Evolutionary conservation across 1,139 yeast genomes (phyloP).

Genomic region (Schwanniomyces etchellsii): DNA sequence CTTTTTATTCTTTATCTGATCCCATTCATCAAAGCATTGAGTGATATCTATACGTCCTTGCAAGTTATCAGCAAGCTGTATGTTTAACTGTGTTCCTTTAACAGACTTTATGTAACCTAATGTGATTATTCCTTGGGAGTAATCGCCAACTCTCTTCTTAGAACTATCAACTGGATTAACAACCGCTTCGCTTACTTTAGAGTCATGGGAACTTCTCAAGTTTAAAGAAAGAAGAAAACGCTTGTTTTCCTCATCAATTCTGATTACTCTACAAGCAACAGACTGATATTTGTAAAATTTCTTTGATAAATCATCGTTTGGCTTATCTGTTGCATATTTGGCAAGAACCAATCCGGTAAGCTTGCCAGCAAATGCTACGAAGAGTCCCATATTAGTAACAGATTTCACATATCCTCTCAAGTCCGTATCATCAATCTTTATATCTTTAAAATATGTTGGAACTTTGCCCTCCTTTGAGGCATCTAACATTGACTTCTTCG

Average conservation of each 20-base stretch:
- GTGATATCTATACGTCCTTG: conserved; percentile 80
- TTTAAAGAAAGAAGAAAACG: conserved; percentile 65
- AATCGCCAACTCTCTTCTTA: conserved; percentile 46
- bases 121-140: conserved; percentile 54
- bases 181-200: conserved; percentile 18
- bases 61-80: conserved; percentile 70
- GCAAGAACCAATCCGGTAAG: conserved; percentile 83
- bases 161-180: conserved; percentile 59
- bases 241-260: conserved; percentile 60
- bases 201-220: conserved; percentile 14
- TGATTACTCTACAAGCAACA: conserved; percentile 57
- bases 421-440: conserved; percentile 41
- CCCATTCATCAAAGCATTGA: conserved; percentile 53
- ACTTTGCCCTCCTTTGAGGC: conserved; percentile 52
- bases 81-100: conserved; percentile 71
- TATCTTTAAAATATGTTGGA: conserved; percentile 57
- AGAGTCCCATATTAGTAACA: conserved; percentile 72
- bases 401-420: conserved; percentile 75
- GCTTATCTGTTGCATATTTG: conserved; percentile 58
- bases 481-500: conserved; percentile 61
- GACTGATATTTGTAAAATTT: conserved; percentile 63
- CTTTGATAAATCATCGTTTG: conserved; percentile 50
- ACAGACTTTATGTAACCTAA: conserved; percentile 57
- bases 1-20: conserved; percentile 52
- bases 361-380: conserved; percentile 75